A percentile compares a stretch with the other conserved stretches of the same genome.
Evolutionary conservation across 129 eudicot species (phyloP).

Genomic region (Chrysanthemum lavandulifolium): DNA sequence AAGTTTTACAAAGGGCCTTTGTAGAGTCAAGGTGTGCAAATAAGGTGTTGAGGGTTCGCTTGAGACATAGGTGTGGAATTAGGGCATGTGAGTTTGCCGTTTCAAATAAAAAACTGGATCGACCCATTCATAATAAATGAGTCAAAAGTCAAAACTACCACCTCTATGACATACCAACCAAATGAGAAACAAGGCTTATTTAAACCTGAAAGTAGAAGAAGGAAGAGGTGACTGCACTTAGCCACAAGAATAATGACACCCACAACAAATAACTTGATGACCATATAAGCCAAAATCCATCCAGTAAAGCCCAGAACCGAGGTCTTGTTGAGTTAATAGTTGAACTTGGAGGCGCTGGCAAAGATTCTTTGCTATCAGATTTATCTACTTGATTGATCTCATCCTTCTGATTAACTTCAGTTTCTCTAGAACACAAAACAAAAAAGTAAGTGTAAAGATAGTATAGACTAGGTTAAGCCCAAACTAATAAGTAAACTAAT

Average conservation of each 20-base stretch:
- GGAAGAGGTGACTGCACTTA: conserved; percentile 85
- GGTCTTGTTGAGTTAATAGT: conserved; percentile 46
- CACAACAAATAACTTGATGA: conserved; percentile 74
- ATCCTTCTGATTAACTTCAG: conserved; percentile 46
- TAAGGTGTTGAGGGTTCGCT: too few species aligned
- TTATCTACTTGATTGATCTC: conserved; percentile 37
- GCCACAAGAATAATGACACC: conserved; percentile 82
- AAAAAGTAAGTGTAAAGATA: not conserved
- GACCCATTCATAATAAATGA: not conserved
- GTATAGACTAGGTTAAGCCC: not conserved
- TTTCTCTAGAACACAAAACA: conserved; percentile 42
- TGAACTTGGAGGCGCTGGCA: conserved; percentile 35
- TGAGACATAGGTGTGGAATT: too few species aligned
- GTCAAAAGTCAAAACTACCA: conserved; percentile 8
- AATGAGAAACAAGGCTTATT: not conserved
- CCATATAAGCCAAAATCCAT: conserved; percentile 78
- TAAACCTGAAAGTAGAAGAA: conserved; percentile 95
- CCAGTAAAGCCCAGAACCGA: conserved; percentile 75
- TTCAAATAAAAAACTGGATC: not conserved
- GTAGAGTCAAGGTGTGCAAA: too few species aligned
- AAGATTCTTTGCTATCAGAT: conserved; percentile 38
- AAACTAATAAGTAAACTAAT: not conserved
- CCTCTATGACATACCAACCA: not conserved
- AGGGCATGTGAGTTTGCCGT: too few species aligned
- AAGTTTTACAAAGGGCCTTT: too few species aligned